Percentiles rank a stretch among this genome's conserved stretches.
These are phyloP conservation scores for Globisporangium ultimum DNA, from an alignment of 352 stramenopile genomes.

Conservation along the genomic window DNA sequence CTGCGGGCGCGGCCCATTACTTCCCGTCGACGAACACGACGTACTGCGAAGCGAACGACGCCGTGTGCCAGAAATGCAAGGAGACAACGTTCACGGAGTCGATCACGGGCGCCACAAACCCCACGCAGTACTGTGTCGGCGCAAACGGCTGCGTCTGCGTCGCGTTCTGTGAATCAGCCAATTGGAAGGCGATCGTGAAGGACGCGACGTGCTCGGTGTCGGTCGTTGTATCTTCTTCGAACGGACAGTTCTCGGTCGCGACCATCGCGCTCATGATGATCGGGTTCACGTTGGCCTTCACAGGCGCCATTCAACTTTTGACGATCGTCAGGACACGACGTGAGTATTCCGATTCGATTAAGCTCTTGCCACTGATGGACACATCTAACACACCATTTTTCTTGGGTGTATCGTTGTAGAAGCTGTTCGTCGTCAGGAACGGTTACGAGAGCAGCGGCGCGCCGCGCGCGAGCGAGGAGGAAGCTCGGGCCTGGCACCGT, in stretches of 20 bases:
- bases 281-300: constrained; percentile 24
- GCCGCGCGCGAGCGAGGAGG: constrained; percentile 14
- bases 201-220: constrained; percentile 36
- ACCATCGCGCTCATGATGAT: constrained; percentile 30
- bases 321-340: constrained; percentile 22
- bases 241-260: constrained; percentile 18
- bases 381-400: constrained; percentile 1
- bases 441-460: constrained; percentile 18
- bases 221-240: not conserved
- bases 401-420: not conserved
- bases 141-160: constrained; percentile 45
- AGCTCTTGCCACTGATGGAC: too few species aligned
- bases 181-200: constrained; percentile 32
- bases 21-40: constrained; percentile 59
- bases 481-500: constrained; percentile 11
- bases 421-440: constrained; percentile 19
- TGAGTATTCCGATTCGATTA: constrained; percentile 14
- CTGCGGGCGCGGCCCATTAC: constrained; percentile 31
- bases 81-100: constrained; percentile 22
- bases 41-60: constrained; percentile 46
- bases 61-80: constrained; percentile 23
- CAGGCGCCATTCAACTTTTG: constrained; percentile 23
- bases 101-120: constrained; percentile 22
- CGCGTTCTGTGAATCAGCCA: constrained; percentile 46
- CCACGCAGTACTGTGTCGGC: constrained; percentile 42